These are phyloP conservation scores for Blastocystis hominis DNA, from an alignment of 352 stramenopile species.

Conservation along the genomic window DNA sequence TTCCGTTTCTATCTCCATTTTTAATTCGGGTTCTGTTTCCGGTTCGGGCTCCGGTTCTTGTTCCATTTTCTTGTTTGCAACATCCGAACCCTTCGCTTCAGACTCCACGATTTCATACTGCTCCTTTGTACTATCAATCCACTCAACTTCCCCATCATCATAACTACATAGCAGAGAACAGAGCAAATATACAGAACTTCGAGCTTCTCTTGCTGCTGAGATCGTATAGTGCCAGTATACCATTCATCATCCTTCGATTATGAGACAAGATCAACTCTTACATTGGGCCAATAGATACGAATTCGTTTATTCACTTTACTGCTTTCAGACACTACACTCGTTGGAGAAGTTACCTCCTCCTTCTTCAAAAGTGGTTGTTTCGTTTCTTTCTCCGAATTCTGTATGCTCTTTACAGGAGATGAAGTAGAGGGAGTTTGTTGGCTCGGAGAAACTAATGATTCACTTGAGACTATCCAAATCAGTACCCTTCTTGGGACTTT, in stretches of 20 bases:
- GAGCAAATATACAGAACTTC: not conserved
- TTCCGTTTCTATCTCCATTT: not conserved
- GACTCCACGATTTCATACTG: slow-evolving; percentile 28
- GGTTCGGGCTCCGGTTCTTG: not conserved
- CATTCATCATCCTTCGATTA: slow-evolving; percentile 51
- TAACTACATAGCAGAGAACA: not conserved
- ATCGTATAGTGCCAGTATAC: slow-evolving; percentile 4
- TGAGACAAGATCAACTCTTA: not conserved
- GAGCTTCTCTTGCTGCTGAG: not conserved
- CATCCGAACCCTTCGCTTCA: not conserved
- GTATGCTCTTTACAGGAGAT: not conserved
- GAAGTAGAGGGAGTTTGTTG: not conserved
- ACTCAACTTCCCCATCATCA: slow-evolving; percentile 53
- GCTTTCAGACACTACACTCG: not conserved
- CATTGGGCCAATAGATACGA: slow-evolving; percentile 28
- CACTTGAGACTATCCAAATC: not conserved
- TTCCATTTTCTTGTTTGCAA: not conserved
- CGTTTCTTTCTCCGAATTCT: not conserved
- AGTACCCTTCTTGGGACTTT: slow-evolving; percentile 37
- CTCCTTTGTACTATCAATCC: slow-evolving; percentile 55
- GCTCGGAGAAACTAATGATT: not conserved
- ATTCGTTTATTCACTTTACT: not conserved
- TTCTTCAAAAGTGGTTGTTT: not conserved
- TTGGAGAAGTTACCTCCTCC: too few relatives aligned
- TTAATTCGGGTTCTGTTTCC: not conserved